These are phyloP conservation scores for Ampelocalamus luodianensis DNA, from an alignment of 176 grass and related monocot genomes.

Conservation along the genomic window DNA sequence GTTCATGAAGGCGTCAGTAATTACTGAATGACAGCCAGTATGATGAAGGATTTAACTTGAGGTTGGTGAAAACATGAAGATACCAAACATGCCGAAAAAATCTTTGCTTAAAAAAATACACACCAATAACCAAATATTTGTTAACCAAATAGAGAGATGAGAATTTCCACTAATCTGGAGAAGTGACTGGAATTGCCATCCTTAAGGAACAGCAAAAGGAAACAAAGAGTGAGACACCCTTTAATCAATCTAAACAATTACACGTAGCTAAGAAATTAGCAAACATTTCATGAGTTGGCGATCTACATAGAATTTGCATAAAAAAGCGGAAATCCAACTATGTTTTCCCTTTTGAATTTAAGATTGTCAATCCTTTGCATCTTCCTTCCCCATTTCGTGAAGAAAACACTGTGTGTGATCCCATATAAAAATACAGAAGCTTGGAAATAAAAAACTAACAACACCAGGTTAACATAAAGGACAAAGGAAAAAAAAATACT, in stretches of 20 bases:
- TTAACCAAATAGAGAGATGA: not conserved
- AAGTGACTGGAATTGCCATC: not conserved
- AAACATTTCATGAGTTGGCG: not conserved
- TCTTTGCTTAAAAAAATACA: not conserved
- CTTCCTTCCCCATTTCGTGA: not conserved
- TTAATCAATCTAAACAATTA: slow-evolving; percentile 18
- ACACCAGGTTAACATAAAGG: not conserved
- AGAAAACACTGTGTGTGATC: not conserved
- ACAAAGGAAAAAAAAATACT: not conserved
- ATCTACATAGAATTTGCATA: not conserved
- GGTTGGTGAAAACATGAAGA: not conserved
- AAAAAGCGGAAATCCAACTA: not conserved
- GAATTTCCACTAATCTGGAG: not conserved
- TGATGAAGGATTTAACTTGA: slow-evolving; percentile 15
- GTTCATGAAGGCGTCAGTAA: not conserved
- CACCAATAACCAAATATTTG: not conserved
- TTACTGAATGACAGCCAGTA: not conserved
- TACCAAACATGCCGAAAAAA: not conserved
- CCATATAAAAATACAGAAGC: not conserved
- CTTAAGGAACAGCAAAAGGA: not conserved
- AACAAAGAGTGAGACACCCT: not conserved
- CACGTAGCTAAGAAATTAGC: not conserved
- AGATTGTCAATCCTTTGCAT: not conserved
- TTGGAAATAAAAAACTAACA: not conserved
- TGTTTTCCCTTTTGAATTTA: not conserved